Percentiles rank a stretch among this genome's conserved stretches.
Evolutionary conservation across 495 filamentous ascomycete genomes (phyloP).

Genomic region (Aspergillus ostianus): DNA sequence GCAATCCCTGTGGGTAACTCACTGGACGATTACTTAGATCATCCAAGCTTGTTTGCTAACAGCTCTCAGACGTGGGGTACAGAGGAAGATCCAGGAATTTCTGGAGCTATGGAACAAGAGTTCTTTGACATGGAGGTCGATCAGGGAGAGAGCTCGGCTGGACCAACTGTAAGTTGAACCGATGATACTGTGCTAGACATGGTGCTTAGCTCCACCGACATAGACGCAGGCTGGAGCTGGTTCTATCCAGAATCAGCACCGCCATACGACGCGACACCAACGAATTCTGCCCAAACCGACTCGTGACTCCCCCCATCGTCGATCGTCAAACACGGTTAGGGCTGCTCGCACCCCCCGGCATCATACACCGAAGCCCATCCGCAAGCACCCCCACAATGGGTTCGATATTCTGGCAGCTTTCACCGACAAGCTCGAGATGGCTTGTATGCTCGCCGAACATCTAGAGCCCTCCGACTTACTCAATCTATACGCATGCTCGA

Average conservation of each 20-base stretch:
- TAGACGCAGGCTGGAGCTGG: neutral
- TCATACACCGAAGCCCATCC: neutral
- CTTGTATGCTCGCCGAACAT: constrained; percentile 47
- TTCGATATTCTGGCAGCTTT: constrained; percentile 55
- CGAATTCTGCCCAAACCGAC: neutral
- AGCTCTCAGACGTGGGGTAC: neutral
- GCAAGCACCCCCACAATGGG: neutral
- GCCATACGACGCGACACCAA: neutral
- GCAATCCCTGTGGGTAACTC: neutral
- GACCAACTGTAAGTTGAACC: neutral
- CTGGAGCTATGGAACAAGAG: too few relatives aligned
- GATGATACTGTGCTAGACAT: neutral
- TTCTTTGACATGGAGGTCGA: too few relatives aligned
- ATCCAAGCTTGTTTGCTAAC: neutral
- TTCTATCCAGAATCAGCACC: neutral
- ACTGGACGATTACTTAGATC: neutral
- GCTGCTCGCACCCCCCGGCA: too few relatives aligned
- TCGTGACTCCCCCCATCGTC: neutral
- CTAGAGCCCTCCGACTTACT: constrained; percentile 51
- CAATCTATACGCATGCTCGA: constrained; percentile 56
- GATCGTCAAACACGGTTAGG: neutral
- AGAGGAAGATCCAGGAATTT: neutral
- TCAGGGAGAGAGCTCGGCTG: neutral
- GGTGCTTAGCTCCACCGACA: neutral
- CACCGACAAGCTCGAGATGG: constrained; percentile 45